A percentile compares a stretch with the other conserved stretches of the same genome.
phyloP scores from a whole-genome alignment of 2,329 filamentous ascomycete species.

The Pezicula radicicola region DNA sequence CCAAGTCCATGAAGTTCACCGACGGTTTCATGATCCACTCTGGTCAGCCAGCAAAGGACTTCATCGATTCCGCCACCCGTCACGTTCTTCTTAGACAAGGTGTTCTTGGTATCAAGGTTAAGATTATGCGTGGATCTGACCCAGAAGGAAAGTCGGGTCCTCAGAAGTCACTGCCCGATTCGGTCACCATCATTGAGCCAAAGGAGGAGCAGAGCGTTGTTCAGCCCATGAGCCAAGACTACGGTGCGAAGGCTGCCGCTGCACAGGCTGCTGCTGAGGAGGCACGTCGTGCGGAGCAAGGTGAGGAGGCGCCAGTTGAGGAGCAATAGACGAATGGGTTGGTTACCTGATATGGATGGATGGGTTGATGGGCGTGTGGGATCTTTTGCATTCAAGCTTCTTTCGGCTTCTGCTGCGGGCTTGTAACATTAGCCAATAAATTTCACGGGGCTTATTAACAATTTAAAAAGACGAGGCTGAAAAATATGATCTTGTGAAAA shows the following conservation, averaged over 20 bases:
- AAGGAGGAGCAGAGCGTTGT: conserved; percentile 98
- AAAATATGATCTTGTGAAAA: background rate
- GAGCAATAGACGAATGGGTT: conserved; percentile 28
- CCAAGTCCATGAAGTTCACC: conserved; percentile 99
- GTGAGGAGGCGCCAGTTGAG: conserved; percentile 44
- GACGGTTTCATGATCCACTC: conserved; percentile 99
- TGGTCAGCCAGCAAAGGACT: conserved; percentile 98
- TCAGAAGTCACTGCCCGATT: conserved; percentile 95
- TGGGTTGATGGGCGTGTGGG: conserved; percentile 25
- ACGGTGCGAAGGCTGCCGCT: conserved; percentile 84
- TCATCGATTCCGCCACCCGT: conserved; percentile 97
- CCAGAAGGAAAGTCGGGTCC: conserved; percentile 98
- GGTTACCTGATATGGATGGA: conserved; percentile 17
- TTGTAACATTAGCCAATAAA: conserved; percentile 28
- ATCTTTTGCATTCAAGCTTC: conserved; percentile 26
- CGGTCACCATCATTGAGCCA: conserved; percentile 99
- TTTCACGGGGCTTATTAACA: conserved; percentile 20
- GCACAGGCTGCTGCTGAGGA: conserved; percentile 67
- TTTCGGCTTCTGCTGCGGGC: conserved; percentile 21
- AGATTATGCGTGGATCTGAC: conserved; percentile 99
- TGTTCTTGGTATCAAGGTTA: conserved; percentile 99
- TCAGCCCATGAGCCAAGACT: conserved; percentile 96
- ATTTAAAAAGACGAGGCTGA: conserved; percentile 2
- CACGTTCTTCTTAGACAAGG: conserved; percentile 99
- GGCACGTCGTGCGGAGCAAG: conserved; percentile 49